Percentiles rank a stretch among this genome's conserved stretches.
Evolutionary conservation across 192 early-diverging fungal species (phyloP).

Genomic region (Coemansia sp.): DNA sequence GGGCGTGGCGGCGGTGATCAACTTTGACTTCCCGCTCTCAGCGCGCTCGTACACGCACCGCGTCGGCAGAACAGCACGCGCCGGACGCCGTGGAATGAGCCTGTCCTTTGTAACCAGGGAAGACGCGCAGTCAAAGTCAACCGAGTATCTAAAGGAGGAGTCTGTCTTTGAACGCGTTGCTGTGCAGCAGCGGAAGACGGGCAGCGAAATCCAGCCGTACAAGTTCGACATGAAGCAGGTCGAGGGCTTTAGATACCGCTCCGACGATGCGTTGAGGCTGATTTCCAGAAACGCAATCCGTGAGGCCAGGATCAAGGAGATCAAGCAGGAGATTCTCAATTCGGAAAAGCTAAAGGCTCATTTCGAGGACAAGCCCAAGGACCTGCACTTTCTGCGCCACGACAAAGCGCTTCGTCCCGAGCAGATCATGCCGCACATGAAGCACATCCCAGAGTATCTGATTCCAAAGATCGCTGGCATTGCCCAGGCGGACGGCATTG

Average conservation of each 20-base stretch:
- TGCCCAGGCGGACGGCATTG: constrained; percentile 42
- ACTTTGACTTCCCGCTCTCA: constrained; percentile 93
- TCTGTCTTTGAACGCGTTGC: constrained; percentile 71
- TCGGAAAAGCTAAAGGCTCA: constrained; percentile 94
- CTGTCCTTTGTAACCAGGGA: constrained; percentile 77
- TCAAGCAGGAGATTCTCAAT: constrained; percentile 92
- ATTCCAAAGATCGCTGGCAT: constrained; percentile 73
- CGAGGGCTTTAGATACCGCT: constrained; percentile 89
- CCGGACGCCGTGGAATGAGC: constrained; percentile 84
- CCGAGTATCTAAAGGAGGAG: constrained; percentile 58
- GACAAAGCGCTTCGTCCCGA: constrained; percentile 85
- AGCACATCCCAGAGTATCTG: constrained; percentile 90
- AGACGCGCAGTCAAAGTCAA: constrained; percentile 30
- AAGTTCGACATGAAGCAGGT: constrained; percentile 87
- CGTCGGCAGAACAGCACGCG: constrained; percentile 92
- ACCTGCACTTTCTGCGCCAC: constrained; percentile 87
- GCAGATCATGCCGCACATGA: constrained; percentile 83
- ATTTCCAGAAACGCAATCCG: constrained; percentile 76
- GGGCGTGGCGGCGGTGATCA: constrained; percentile 88
- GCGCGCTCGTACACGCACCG: constrained; percentile 89
- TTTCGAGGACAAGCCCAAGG: constrained; percentile 95
- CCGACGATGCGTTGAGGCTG: constrained; percentile 77
- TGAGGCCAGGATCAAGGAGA: constrained; percentile 92
- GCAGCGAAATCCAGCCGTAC: constrained; percentile 68
- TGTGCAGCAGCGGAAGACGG: constrained; percentile 60